Evolutionary conservation across 345 rosid species (phyloP), one percentile per base, ranked within the genome.

Genomic region (Aquilaria malaccensis): DNA sequence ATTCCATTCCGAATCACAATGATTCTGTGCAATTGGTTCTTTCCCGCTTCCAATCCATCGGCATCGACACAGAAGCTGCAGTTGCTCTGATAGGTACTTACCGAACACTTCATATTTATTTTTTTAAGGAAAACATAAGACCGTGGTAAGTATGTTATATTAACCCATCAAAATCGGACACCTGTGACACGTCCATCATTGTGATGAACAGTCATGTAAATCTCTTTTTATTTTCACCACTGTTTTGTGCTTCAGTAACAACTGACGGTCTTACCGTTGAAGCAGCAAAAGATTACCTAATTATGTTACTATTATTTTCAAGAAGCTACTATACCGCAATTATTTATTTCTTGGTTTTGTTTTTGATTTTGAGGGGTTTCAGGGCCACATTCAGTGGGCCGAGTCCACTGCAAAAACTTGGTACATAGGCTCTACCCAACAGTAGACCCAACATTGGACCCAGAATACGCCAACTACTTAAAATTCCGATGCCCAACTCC

Each of bases 371-470:
- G 22, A 22, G 22, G 22, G 22, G 22, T 22, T 41, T 15, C 69
- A 83, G 94, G 98, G 45, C 93, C 85, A 56, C 98, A 89, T 60
- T 92, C 89, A 0, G 96, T 89, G 1, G 98, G 95, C 3, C 79
- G 91, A 67, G 93, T 87, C 64, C 98, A 92, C 57, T 86, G 95
- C 47, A 68, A 77, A 10, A 92, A 92, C 62, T 62, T 92, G 11
- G 95, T 81, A 10, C 79, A 83, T 30, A 79, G 96, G 47, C 84
- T 89, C 30, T 92, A 89, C 72, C 93, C 96, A 1, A 74, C 79
- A 0, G 76, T 81, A 2, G 96, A 92, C 51, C 87, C 96, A 13
- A 82, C 85, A 12, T 43, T 88, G 58, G 85, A 85, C 72, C 83
- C 87, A 0, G 67, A 67, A 9, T 80, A 78, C 31, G 98, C 93